Base-by-base conservation (phyloP, 1,139 yeast species). In the Zygoascus sp. region DNA sequence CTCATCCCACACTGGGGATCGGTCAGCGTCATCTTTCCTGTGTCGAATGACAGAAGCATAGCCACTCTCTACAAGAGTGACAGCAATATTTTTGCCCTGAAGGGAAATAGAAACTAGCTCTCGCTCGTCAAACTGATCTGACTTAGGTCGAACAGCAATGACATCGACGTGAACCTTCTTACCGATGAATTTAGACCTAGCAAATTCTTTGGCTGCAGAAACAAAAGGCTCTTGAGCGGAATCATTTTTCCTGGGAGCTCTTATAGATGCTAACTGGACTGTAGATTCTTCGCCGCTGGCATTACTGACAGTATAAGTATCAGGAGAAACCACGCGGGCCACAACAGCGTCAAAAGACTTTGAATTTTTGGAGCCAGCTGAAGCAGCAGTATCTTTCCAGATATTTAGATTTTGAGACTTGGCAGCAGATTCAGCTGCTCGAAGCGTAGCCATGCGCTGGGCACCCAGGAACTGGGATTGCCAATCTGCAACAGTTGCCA, bases 401-500 rank as follows among this genome's bases (percentile, higher is more conserved):
- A 81, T 60, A n/a, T 85, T 86, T 53, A 74, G 73, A 17, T 79
- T 84, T 22, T 72, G 67, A 8, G 74, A 73, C 58, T 75, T 81
- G n/a, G 94, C 95, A 1, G 72, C 63, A 55, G 73, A 79, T 62
- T 85, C 95, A 21, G 84, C 80, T 49, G 72, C 75, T 62, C 95
- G 76, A 48, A 83, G 72, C 25, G 63, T 62, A 3, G 75, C 59
- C 90, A 87, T 85, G 38, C 70, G 70, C 34, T 73, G 66, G 5
- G 89, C 70, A 2, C 96, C 96, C 49, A 88, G 68, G 44, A 80
- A 61, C n/a, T 78, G 65, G 1, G 89, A 79, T 63, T 87, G 95
- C 92, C 95, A 84, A 62, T 87, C 95, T 19, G 82, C 79, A 47
- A 86, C 78, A 55, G 80, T 81, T 7, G 83, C 95, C 38, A 80